These are phyloP conservation scores for Aureobasidium melanogenum DNA, from an alignment of 2,329 filamentous ascomycete species.

Conservation along the genomic window DNA sequence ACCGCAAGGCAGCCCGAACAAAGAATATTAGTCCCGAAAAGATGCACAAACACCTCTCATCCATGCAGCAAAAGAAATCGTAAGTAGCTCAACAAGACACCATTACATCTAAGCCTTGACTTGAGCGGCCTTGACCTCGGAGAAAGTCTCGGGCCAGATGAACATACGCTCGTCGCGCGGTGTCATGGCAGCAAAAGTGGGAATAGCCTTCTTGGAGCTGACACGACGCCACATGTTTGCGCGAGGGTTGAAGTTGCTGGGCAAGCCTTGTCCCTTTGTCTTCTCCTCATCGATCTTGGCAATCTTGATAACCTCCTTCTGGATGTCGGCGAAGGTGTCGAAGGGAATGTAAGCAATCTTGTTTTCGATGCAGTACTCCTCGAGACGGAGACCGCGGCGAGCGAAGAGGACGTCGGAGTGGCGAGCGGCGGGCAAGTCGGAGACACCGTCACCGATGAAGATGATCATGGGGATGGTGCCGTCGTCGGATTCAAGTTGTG, in stretches of 20 bases:
- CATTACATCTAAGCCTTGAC: background rate
- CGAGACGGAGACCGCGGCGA: slow-evolving; percentile 53
- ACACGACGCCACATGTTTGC: slow-evolving; percentile 60
- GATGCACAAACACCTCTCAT: background rate
- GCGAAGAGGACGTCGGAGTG: slow-evolving; percentile 62
- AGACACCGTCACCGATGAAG: slow-evolving; percentile 63
- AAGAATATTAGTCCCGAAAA: background rate
- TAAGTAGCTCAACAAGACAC: background rate
- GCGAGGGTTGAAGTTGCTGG: slow-evolving; percentile 55
- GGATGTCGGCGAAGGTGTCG: slow-evolving; percentile 59
- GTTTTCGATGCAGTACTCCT: slow-evolving; percentile 58
- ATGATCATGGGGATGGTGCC: slow-evolving; percentile 57
- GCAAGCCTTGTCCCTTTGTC: slow-evolving; percentile 52
- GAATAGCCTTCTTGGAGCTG: slow-evolving; percentile 48
- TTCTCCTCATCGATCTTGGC: slow-evolving; percentile 50
- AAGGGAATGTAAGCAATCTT: slow-evolving; percentile 52
- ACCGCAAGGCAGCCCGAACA: background rate
- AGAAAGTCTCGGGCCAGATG: slow-evolving; percentile 52
- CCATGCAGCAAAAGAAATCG: background rate
- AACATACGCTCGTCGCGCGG: slow-evolving; percentile 51
- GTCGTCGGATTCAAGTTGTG: slow-evolving; percentile 47
- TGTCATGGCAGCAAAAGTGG: slow-evolving; percentile 41
- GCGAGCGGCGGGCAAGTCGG: slow-evolving; percentile 55
- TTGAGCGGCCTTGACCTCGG: slow-evolving; percentile 13
- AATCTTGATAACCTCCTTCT: slow-evolving; percentile 50